Base-by-base conservation (phyloP, 163 green algal species). In the Prototheca wickerhamii region DNA sequence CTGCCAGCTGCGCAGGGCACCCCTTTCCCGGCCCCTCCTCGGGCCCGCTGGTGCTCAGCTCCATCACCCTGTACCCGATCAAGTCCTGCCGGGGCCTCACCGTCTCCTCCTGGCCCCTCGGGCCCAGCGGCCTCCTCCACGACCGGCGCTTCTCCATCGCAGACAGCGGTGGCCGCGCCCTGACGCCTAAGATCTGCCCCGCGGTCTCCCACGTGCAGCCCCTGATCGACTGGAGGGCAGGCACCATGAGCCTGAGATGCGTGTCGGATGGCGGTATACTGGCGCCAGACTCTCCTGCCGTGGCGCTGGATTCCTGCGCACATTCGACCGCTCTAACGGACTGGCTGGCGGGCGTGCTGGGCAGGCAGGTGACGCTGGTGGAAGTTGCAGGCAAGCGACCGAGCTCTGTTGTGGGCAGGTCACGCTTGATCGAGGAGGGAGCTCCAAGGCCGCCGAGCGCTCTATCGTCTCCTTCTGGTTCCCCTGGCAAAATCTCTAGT, bases 71-170 rank as follows among this genome's bases (percentile, higher is more conserved):
- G 51, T 97, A 96, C 71, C 90, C 90, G 3, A 85, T 97, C 73
- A 97, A 97, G 80, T 95, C 87, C 4, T 91, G 84, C 53, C 76
- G 60, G 1, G 74, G 59, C 46, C 65, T 70, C 43, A 26, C 46
- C 2, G 35, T 53, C 3, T 7, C 29, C 2, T 32, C 71, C 10
- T 97, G 90, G 90, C 88, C 88, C 3, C 52, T 96, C 5, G 80
- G 80, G 12, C 73, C 82, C 26, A 79, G 67, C 49, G 90, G 90
- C 34, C 76, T 97, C 56, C 76, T 92, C 60, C 83, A 83, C 54
- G 90, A 97, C 76, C 69, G 90, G 15, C 71, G 88, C 58, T 97
- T 89, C 89, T 80, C 82, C 15, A 52, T 97, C 53, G 65, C 92
- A n/a, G 83, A 71, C n/a, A 44, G 52, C 15, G 31, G 61, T 12